Evolutionary conservation across 176 grass and related monocot species (phyloP), one percentile per base, ranked within the genome.

Genomic region (Calamus simplicifolius): DNA sequence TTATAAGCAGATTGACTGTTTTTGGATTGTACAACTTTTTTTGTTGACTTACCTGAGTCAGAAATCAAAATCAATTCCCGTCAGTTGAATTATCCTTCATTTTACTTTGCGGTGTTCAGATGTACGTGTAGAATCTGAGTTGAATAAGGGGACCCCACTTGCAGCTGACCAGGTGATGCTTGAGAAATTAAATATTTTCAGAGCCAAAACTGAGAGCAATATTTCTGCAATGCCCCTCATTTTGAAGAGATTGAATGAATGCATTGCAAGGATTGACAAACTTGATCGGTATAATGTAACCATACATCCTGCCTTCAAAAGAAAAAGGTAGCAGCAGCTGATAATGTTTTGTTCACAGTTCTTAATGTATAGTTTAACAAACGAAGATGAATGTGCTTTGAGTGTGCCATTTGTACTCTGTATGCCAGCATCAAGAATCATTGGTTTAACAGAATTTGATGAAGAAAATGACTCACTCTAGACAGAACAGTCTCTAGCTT

Each of bases 121-220:
- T 53, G 17, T 55, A 21, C n/a, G 21, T 10, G 1, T 23, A 6
- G 16, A 55, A 19, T n/a, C 6, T 1, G 8, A 8, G 17, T 55
- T 55, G 18, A 55, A 5, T 55, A 3, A 4, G 35, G 35, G 35
- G 35, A 13, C 35, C 8, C 12, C 35, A 2, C 35, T 12, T 43
- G 35, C 35, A 43, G 67, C n/a, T 16, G 57, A 81, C 0, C 12
- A 64, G 28, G 25, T 27, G 4, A 56, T 8, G 17, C 19, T 52
- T 26, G 43, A 78, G 50, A 82, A 81, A 17, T 15, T 85, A 2
- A 56, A 68, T n/a, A 21, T 53, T 19, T 48, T 89, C 19, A 62
- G 63, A 55, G 51, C 54, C 1, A 81, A 75, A 49, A 18, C 10
- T 0, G 29, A 79, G 25, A 64, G 57, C 15, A 76, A 64, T 27